These are phyloP conservation scores for Phylloboletellus chloephorus DNA, from an alignment of 1,284 basidiomycete genomes.

Conservation along the genomic window DNA sequence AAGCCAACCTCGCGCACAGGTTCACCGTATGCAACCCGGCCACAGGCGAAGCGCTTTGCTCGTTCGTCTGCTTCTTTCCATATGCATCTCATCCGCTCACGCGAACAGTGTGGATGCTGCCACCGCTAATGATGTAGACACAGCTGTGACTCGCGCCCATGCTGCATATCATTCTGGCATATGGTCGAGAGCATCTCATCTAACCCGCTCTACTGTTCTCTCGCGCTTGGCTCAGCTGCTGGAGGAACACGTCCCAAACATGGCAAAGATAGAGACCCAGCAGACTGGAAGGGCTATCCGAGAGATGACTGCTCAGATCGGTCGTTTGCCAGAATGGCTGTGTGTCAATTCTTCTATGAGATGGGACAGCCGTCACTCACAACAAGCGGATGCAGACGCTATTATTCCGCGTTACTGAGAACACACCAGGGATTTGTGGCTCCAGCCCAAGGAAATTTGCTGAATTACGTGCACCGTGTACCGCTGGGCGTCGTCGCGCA, in stretches of 20 bases:
- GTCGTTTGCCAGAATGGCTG: constrained; percentile 77
- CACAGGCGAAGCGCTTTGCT: constrained; percentile 53
- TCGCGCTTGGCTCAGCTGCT: constrained; percentile 58
- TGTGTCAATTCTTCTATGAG: constrained; percentile 34
- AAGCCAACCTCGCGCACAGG: constrained; percentile 27
- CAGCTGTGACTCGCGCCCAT: constrained; percentile 52
- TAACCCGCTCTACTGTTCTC: constrained; percentile 60
- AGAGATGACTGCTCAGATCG: constrained; percentile 74
- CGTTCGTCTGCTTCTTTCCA: constrained; percentile 38
- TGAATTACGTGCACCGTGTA: constrained; percentile 73
- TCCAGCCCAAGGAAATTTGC: constrained; percentile 71
- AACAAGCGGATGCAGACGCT: constrained; percentile 45
- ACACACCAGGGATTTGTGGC: constrained; percentile 65
- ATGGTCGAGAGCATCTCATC: constrained; percentile 60
- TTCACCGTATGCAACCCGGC: constrained; percentile 62
- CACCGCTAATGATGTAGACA: constrained; percentile 43
- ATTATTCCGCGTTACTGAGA: constrained; percentile 67
- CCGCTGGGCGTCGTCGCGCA: constrained; percentile 82
- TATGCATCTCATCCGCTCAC: constrained; percentile 6
- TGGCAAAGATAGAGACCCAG: constrained; percentile 64
- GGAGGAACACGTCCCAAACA: constrained; percentile 48
- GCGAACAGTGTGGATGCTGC: constrained; percentile 37
- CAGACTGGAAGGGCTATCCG: constrained; percentile 74
- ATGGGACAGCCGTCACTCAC: constrained; percentile 4
- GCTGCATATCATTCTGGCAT: constrained; percentile 54